Evolutionary conservation across 768 basidiomycete species (phyloP).

Genomic region (Mycena pura): DNA sequence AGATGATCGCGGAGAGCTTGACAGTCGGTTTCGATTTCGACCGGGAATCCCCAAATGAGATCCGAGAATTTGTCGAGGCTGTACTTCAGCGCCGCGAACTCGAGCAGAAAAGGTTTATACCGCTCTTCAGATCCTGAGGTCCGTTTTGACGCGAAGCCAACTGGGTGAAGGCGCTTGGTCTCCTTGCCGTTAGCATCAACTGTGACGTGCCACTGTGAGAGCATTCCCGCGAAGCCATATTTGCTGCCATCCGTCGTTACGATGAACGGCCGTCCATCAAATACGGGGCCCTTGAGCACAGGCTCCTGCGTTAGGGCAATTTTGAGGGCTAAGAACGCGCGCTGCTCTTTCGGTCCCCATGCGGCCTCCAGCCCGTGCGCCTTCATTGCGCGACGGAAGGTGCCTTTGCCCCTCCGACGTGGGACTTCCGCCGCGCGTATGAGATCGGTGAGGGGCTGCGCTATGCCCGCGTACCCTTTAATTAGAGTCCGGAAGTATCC

Average conservation of each 20-base stretch:
- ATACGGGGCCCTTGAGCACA: conserved; percentile 25
- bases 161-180: conserved; percentile 26
- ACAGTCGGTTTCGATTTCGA: conserved; percentile 19
- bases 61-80: conserved; percentile 27
- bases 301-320: conserved; percentile 27
- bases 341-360: conserved; percentile 27
- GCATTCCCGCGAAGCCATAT: conserved; percentile 33
- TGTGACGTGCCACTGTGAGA: conserved; percentile 27
- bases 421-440: conserved; percentile 29
- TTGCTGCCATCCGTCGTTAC: conserved; percentile 38
- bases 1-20: conserved; percentile 31
- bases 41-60: conserved; percentile 31
- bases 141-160: conserved; percentile 37
- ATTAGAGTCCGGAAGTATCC: conserved; percentile 42
- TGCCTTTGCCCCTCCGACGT: conserved; percentile 22
- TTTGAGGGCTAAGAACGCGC: conserved; percentile 35
- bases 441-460: conserved; percentile 40
- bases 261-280: conserved; percentile 35
- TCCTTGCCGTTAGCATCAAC: conserved; percentile 19
- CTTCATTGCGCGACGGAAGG: conserved; percentile 35
- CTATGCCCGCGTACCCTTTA: conserved; percentile 39
- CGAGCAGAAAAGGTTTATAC: conserved; percentile 39
- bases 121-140: conserved; percentile 31
- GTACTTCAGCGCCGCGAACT: conserved; percentile 33
- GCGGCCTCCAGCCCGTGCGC: conserved; percentile 8